Evolutionary conservation across 768 basidiomycete genomes (phyloP), one percentile per base, ranked within the genome.

Genomic region (Boletus pseudopeckii): DNA sequence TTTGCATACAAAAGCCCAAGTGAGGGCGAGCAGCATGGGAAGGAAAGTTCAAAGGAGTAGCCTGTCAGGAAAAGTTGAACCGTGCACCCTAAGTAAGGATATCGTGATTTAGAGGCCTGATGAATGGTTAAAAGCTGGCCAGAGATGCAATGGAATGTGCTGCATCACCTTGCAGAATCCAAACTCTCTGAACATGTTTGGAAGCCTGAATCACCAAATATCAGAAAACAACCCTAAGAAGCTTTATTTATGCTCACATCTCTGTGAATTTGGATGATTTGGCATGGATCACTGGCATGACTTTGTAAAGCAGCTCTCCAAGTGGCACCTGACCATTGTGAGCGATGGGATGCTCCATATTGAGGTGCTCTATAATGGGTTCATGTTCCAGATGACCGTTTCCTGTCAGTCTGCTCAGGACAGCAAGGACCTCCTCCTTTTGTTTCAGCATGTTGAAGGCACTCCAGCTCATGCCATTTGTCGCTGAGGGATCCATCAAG

Each of bases 41-140:
- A 92, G 34, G 80, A 80, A 17, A 92, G 80, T 56, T 83, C 80
- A 61, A 90, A 92, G 24, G 82, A 84, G n/a, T 86, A 85, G 26
- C 86, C 85, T 0, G 77, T 78, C 0, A 80, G 77, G 1, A 82
- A 83, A n/a, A 88, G 77, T 65, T 90, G 86, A 65, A 90, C 87
- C 52, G 84, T 83, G 68, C 88, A 91, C n/a, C n/a, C 84, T 84
- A 30, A 92, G 93, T 96, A 5, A 94, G 78, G 20, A 98, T 75
- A 70, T 98, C 96, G 56, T 95, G 92, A 72, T 98, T 98, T 52
- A 95, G 86, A 18, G 93, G 80, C 65, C 95, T 92, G 63, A 6
- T 11, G 5, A 30, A 26, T 13, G 9, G 37, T 58, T 24, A 54
- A 43, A 32, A 40, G 7, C 45, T 22, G 22, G 39, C 5, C 22